Percentiles rank a stretch among this genome's conserved stretches.
These are phyloP conservation scores for Dendrocalamus latiflorus DNA, from an alignment of 202 grass and related monocot species.

Conservation along the genomic window DNA sequence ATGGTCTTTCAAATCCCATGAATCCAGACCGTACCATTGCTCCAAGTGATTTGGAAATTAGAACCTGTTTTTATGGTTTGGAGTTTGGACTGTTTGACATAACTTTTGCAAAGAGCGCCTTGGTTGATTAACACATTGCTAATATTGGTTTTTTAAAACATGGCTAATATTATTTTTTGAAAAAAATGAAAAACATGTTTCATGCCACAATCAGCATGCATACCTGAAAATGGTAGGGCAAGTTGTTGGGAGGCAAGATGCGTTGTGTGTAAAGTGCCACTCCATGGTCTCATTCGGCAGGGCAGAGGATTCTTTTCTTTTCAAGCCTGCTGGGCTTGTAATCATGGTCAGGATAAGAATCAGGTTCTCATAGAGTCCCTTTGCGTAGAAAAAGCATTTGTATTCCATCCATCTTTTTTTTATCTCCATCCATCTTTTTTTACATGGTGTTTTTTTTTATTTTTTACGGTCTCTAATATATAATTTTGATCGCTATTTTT, in stretches of 20 bases:
- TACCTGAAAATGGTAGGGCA: background rate
- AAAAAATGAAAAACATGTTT: no score
- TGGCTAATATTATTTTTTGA: no score
- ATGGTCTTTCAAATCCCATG: background rate
- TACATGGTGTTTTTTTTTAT: no score
- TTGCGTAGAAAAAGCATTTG: background rate
- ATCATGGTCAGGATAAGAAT: background rate
- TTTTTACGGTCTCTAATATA: no score
- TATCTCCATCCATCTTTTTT: no score
- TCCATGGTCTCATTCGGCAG: background rate
- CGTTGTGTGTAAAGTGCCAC: background rate
- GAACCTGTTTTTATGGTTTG: no score
- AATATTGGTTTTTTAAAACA: background rate
- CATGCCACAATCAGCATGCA: background rate
- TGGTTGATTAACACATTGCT: background rate
- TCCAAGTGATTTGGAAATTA: no score
- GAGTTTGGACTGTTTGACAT: no score
- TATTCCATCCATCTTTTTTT: no score
- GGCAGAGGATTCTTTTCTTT: background rate
- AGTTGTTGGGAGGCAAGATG: background rate
- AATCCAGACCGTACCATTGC: no score
- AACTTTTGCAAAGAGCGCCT: background rate
- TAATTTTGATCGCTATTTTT: no score
- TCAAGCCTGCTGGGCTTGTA: constrained; percentile 3
- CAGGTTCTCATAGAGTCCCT: background rate